Base-by-base conservation (phyloP, 2,329 filamentous ascomycete genomes). In the Cryphonectria japonica region DNA sequence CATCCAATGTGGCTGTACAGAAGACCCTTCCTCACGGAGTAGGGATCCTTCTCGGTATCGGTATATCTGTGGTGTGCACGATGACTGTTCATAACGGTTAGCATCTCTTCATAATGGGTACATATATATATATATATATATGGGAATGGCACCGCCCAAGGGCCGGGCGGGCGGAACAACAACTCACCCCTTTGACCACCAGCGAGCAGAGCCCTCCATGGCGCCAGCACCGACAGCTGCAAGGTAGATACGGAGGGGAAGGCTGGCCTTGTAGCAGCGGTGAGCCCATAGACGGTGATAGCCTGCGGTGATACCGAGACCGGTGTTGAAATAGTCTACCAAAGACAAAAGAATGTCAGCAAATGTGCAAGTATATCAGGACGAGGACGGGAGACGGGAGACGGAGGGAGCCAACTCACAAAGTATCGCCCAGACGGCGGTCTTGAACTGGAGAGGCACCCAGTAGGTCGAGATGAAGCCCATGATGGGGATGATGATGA, bases 1-100 rank as follows among this genome's bases (percentile, higher is more conserved):
- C 93, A 97, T 77, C 93, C 93, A 70, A 97, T 85, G 84, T 94
- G 92, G 68, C 89, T 94, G 87, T 95, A 95, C 76, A 94, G 83
- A 66, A 96, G 87, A 76, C 93, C 93, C 86, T 97, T 97, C 83
- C 93, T 91, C 76, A 97, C 93, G 34, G 92, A 95, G 86, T 97
- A 97, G 66, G 93, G 94, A 76, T 97, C 93, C 86, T 96, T 96
- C 52, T 95, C 92, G 78, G 93, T 97, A 80, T 97, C 94, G 84
- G 94, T 97, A 82, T 96, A 97, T 77, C 94, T 89, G 86, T 97
- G 93, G 82, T 97, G 93, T 78, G 93, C 92, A 76, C 94, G 91
- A 84, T 97, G 94, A 79, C 71, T 71, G 22, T 29, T 8, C 46
- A 50, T 50, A 13, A 22, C 32, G 46, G 63, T 71, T 14, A 71